These are phyloP conservation scores for Pseudohalonectria lignicola DNA, from an alignment of 2,329 filamentous ascomycete species.

Conservation along the genomic window DNA sequence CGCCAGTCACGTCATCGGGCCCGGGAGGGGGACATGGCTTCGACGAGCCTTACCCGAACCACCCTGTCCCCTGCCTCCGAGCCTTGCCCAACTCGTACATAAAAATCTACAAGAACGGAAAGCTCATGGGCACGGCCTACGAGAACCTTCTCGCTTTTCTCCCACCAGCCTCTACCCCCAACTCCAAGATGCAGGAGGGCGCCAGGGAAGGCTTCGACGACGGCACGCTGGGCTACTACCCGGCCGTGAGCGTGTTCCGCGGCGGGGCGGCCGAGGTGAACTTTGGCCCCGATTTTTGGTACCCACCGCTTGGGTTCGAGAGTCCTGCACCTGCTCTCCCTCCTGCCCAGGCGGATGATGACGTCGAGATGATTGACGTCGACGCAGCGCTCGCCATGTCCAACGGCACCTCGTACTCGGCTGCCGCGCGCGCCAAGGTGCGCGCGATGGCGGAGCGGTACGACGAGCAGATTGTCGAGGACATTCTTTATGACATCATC, in stretches of 20 bases:
- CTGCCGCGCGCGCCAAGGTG: conserved; percentile 18
- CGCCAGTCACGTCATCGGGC: conserved; percentile 32
- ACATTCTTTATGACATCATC: conserved; percentile 83
- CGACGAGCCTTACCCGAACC: conserved; percentile 59
- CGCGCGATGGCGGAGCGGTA: conserved; percentile 68
- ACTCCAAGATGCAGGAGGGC: conserved; percentile 58
- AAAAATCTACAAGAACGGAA: conserved; percentile 86
- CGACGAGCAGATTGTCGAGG: conserved; percentile 88
- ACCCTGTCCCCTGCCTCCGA: conserved; percentile 62
- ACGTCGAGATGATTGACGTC: conserved; percentile 35
- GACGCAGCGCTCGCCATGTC: conserved; percentile 16
- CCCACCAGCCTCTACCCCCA: conserved; percentile 74
- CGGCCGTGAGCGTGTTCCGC: conserved; percentile 82
- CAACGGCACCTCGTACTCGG: neutral
- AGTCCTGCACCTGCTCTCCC: conserved; percentile 14
- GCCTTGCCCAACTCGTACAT: conserved; percentile 81
- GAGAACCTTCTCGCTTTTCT: conserved; percentile 82
- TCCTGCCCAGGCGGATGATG: too few species aligned
- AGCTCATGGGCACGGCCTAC: conserved; percentile 76
- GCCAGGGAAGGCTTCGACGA: conserved; percentile 85
- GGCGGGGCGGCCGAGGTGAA: conserved; percentile 88
- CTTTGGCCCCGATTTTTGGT: conserved; percentile 92
- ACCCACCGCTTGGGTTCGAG: conserved; percentile 54
- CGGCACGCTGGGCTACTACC: conserved; percentile 91
- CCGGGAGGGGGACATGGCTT: conserved; percentile 17